A percentile compares a stretch with the other conserved stretches of the same genome.
These are phyloP conservation scores for Aspergillus fructus DNA, from an alignment of 2,329 filamentous ascomycete genomes.

Conservation along the genomic window DNA sequence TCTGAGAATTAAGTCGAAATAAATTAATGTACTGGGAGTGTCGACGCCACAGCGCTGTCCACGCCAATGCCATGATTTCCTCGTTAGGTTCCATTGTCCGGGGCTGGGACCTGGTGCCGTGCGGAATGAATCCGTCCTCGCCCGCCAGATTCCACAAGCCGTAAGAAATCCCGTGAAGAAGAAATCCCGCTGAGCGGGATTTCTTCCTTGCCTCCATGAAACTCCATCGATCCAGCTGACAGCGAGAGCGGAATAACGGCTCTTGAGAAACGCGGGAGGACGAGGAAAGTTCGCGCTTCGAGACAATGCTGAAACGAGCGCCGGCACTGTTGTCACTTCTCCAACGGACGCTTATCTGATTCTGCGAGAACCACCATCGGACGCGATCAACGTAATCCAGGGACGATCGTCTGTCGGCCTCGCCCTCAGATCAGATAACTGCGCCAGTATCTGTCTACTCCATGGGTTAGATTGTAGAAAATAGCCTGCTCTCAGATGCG, in stretches of 20 bases:
- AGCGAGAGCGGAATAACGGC: not conserved
- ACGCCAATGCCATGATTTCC: not conserved
- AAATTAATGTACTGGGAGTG: too few species aligned
- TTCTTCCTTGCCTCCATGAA: not conserved
- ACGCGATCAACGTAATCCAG: not conserved
- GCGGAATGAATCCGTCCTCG: constrained; percentile 9
- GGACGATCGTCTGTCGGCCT: too few species aligned
- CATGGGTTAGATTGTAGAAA: too few species aligned
- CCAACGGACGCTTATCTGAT: too few species aligned
- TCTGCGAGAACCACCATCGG: not conserved
- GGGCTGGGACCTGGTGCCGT: not conserved
- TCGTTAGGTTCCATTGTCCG: not conserved
- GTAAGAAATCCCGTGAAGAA: not conserved
- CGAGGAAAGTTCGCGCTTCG: not conserved
- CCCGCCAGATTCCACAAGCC: not conserved
- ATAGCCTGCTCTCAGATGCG: not conserved
- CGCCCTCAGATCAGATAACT: too few species aligned
- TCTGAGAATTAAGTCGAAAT: too few species aligned
- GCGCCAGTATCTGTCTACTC: too few species aligned
- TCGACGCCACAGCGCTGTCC: too few species aligned
- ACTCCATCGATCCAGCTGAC: not conserved
- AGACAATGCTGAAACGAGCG: not conserved
- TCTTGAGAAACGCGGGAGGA: not conserved
- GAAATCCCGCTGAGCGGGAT: too few species aligned
- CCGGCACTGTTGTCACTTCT: too few species aligned